Evolutionary conservation across 148 eudicot genomes (phyloP).

Genomic region (Polygonum aviculare): DNA sequence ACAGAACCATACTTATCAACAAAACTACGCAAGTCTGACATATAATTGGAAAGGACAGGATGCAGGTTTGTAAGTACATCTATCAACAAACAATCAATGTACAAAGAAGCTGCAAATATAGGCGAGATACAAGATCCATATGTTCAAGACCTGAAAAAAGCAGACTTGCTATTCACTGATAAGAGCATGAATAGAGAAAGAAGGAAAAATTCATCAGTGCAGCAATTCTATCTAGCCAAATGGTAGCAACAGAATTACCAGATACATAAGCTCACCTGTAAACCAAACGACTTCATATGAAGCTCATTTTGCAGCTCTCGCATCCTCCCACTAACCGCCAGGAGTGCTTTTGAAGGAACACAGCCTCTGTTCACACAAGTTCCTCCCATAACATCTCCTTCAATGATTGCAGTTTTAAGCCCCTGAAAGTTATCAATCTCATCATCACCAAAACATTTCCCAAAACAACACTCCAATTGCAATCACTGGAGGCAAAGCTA

Average conservation of each 20-base stretch:
- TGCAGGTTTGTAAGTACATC: neutral
- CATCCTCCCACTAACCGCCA: slow-evolving; percentile 99
- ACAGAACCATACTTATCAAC: neutral
- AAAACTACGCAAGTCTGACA: neutral
- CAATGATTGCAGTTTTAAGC: slow-evolving; percentile 95
- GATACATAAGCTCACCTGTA: slow-evolving; percentile 47
- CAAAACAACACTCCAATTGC: neutral
- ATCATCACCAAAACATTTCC: neutral
- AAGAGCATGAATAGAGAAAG: neutral
- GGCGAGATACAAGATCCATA: neutral
- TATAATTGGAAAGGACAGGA: neutral
- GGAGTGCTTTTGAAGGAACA: slow-evolving; percentile 98
- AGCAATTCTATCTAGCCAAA: neutral
- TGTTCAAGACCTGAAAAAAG: neutral
- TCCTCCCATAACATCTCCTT: slow-evolving; percentile 99
- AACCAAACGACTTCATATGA: slow-evolving; percentile 93
- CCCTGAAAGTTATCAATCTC: slow-evolving; percentile 43
- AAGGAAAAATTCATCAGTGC: neutral
- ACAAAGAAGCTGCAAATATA: neutral
- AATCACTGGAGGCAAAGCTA: neutral
- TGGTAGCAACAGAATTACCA: neutral
- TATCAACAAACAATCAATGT: neutral
- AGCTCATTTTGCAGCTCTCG: slow-evolving; percentile 97
- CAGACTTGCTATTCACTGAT: neutral
- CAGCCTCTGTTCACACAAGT: slow-evolving; percentile 99